Base-by-base conservation (phyloP, 805 yeast species). In the Candida pseudoglaebosa region DNA sequence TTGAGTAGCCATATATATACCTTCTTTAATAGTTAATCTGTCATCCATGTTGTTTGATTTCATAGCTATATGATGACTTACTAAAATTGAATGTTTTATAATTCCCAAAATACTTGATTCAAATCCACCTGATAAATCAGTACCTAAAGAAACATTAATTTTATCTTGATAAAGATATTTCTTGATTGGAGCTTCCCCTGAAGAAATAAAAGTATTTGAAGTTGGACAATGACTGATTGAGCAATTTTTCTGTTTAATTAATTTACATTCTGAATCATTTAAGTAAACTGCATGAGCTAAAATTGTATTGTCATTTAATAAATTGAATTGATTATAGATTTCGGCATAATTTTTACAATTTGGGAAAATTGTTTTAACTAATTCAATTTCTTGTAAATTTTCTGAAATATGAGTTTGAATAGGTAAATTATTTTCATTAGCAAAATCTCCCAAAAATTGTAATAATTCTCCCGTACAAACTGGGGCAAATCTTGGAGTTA, bases 401-500 rank as follows among this genome's bases (percentile, higher is more conserved):
- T 91, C 99, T 39, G 86, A 75, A n/a, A 91, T 70, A 61, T 91
- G 99, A 0, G 97, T 88, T 62, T 91, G 99, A 28, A 86, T 75
- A 17, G 86, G 91, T 24, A 84, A 63, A 24, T 74, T 55, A 5
- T 66, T 49, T 17, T 59, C 49, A n/a, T 80, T 69, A 12, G 62
- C 50, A 18, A 84, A 55, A 4, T 71, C 59, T 2, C 95, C 95
- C 39, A 90, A 67, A 70, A 77, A 71, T 5, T 54, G 53, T 65
- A 91, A 62, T 28, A 87, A 65, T 36, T 77, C 73, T 17, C 75
- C 63, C 3, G 87, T 70, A 54, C 97, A 91, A 14, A 85, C 77
- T 2, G 95, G 95, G 0, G 98, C 98, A 66, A 91, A 91, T 41
- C 99, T 67, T 6, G 99, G 98, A 2, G 98, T 91, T 8, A 91